phyloP scores from a whole-genome alignment of 768 basidiomycete genomes.

The Inosperma sp. region DNA sequence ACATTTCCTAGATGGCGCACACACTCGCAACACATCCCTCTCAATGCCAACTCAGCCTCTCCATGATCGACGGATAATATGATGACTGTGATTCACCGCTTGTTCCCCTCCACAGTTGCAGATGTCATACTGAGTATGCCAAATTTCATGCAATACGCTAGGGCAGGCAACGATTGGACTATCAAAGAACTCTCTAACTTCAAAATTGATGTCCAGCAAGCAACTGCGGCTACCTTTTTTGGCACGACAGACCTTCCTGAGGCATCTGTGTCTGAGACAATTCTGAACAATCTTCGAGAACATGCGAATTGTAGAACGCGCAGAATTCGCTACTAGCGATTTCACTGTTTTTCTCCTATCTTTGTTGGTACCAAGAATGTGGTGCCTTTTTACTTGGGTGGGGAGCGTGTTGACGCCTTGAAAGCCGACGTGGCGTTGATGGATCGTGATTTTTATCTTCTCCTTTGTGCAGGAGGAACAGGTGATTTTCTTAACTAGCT shows the following conservation, averaged over 20 bases:
- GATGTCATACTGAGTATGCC: too few species aligned
- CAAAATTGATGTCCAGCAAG: conserved; percentile 9
- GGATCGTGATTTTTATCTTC: neutral
- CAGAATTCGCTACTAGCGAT: neutral
- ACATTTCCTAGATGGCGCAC: too few species aligned
- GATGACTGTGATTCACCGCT: too few species aligned
- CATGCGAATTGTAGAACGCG: neutral
- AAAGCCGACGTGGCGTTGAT: conserved; percentile 25
- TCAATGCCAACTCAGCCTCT: too few species aligned
- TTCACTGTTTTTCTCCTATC: neutral
- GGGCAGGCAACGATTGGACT: conserved; percentile 7
- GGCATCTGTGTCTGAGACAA: neutral
- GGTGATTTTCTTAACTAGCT: neutral
- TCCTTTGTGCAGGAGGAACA: neutral
- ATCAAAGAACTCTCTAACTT: conserved; percentile 11
- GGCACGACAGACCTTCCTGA: conserved; percentile 7
- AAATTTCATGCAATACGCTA: conserved; percentile 4
- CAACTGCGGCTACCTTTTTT: conserved; percentile 6
- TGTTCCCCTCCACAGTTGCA: too few species aligned
- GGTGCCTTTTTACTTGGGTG: conserved; percentile 22
- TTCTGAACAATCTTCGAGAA: neutral
- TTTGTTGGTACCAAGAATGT: conserved; percentile 10
- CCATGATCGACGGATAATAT: too few species aligned
- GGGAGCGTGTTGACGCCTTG: conserved; percentile 18
- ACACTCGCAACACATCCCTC: too few species aligned